These are phyloP conservation scores for Colletotrichum sp. DNA, from an alignment of 2,329 filamentous ascomycete species.

Conservation along the genomic window DNA sequence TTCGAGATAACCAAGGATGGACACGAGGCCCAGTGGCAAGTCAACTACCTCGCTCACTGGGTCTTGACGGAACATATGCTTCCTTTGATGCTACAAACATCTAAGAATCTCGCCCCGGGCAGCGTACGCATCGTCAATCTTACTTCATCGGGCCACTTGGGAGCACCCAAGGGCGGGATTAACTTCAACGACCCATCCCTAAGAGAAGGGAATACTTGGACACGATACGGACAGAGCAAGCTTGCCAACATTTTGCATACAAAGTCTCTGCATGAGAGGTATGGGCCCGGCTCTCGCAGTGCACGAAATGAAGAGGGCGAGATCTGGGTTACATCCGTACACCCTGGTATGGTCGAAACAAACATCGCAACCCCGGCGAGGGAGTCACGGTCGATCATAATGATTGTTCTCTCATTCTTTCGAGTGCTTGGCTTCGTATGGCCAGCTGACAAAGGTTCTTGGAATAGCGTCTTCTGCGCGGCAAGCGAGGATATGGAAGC, in stretches of 20 bases:
- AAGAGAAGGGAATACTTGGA: slow-evolving; percentile 5
- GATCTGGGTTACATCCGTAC: background rate
- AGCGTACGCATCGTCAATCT: slow-evolving; percentile 25
- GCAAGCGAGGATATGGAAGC: slow-evolving; percentile 40
- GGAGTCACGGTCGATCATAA: background rate
- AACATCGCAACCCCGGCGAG: background rate
- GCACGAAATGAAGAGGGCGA: background rate
- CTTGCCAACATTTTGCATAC: slow-evolving; percentile 52
- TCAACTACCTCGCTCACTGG: slow-evolving; percentile 50
- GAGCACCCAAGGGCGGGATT: slow-evolving; percentile 23
- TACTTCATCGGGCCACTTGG: slow-evolving; percentile 25
- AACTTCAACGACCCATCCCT: slow-evolving; percentile 22
- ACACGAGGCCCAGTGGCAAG: slow-evolving; percentile 41
- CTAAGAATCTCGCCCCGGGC: slow-evolving; percentile 19
- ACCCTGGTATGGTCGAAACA: background rate
- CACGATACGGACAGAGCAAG: slow-evolving; percentile 52
- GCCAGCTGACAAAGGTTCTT: slow-evolving; percentile 38
- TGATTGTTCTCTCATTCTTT: background rate
- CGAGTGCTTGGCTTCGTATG: slow-evolving; percentile 25
- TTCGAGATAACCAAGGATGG: slow-evolving; percentile 38
- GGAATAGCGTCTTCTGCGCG: slow-evolving; percentile 38
- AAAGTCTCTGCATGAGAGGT: slow-evolving; percentile 39
- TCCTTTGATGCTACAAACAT: slow-evolving; percentile 37
- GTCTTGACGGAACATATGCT: slow-evolving; percentile 42
- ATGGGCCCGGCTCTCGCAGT: slow-evolving; percentile 27